Evolutionary conservation across 1,284 basidiomycete species (phyloP), one percentile per base, ranked within the genome.

Genomic region (Malassezia pachydermatis): DNA sequence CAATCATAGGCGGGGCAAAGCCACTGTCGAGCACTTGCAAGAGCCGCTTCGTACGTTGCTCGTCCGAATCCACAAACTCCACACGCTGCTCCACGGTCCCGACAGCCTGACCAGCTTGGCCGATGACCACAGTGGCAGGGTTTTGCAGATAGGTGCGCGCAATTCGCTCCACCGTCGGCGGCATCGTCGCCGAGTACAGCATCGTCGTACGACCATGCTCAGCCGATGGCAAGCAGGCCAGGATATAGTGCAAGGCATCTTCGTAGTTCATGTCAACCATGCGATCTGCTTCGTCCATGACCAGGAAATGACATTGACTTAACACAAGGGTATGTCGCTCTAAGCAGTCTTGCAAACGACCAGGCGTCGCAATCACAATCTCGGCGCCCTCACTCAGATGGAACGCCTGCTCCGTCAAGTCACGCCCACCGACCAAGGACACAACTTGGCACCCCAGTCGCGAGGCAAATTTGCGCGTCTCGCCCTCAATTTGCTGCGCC

Each of bases 121-220:
- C 92, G 61, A 98, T 96, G 5, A 89, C 94, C 65, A 99, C 92
- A 11, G 88, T 82, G 1, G 94, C 94, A 5, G 92, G 89, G 59
- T 82, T 82, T 62, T 82, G 82, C 19, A 99, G 78, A 69, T 96
- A 99, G 70, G 92, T 95, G 65, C 87, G 79, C 13, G 94, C 86
- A 45, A 99, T 76, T 14, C 92, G 79, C 69, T 98, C 92, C 30
- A 98, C 94, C 0, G 86, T 84, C 10, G 92, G 79, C 7, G 94
- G 92, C 94, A 99, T 98, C 14, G 92, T 99, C 13, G 92, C 92
- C 10, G 87, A 90, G 77, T 96, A 99, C 59, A 99, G 82, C 86
- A 45, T 84, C 4, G 65, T 67, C 13, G 64, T 67, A 28, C 60
- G 57, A 36, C 54, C 62, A 27, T 49, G 42, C n/a, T 54, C 59